These are phyloP conservation scores for Aspergillus sp. DNA, from an alignment of 2,329 filamentous ascomycete species.

Conservation along the genomic window DNA sequence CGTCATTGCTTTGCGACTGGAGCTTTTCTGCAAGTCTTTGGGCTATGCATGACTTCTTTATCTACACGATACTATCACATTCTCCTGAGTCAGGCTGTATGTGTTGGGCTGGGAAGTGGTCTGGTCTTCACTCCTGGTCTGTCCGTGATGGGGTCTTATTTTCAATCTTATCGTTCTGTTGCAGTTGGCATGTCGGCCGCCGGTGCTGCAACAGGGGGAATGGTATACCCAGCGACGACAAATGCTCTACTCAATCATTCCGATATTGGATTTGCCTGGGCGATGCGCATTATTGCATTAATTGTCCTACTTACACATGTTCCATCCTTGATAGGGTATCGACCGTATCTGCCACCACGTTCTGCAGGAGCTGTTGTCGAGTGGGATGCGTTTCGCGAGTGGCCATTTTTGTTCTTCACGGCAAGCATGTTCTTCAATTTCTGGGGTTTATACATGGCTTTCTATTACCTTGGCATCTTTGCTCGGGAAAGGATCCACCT, in stretches of 20 bases:
- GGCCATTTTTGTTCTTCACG: conserved; percentile 53
- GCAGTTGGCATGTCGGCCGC: background rate
- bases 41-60: conserved; percentile 16
- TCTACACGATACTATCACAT: conserved; percentile 18
- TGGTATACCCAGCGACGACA: conserved; percentile 1
- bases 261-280: conserved; percentile 45
- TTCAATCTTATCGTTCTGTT: conserved; percentile 3
- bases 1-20: no score
- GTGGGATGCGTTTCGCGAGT: conserved; percentile 57
- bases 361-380: conserved; percentile 55
- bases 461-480: conserved; percentile 58
- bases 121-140: conserved; percentile 13
- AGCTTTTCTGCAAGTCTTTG: background rate
- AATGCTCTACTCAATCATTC: background rate
- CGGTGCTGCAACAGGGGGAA: conserved; percentile 3
- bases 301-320: conserved; percentile 34
- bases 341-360: conserved; percentile 50
- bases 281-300: conserved; percentile 48
- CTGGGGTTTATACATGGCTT: conserved; percentile 56
- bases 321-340: conserved; percentile 29
- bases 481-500: conserved; percentile 38
- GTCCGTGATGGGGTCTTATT: conserved; percentile 15
- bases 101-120: conserved; percentile 15
- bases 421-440: conserved; percentile 49
- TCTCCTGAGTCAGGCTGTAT: conserved; percentile 17